These are phyloP conservation scores for Radiomyces spectabilis DNA, from an alignment of 192 early-diverging fungal species.

Conservation along the genomic window DNA sequence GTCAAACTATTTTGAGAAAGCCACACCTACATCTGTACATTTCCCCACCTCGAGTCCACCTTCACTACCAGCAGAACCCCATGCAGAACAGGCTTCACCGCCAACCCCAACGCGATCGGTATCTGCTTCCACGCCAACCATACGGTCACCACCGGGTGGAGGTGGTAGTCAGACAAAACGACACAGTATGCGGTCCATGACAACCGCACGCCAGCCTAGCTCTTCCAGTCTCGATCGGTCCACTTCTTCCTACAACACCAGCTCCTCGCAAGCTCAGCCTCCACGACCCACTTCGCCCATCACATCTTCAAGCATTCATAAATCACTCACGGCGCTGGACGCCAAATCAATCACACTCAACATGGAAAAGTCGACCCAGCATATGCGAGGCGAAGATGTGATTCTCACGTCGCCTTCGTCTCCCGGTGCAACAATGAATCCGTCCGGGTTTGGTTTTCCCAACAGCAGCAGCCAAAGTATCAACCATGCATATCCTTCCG, in stretches of 20 bases:
- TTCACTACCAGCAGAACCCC: too few relatives aligned
- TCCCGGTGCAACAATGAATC: background rate
- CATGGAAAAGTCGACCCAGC: slow-evolving; percentile 23
- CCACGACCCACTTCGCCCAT: slow-evolving; percentile 25
- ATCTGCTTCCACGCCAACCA: slow-evolving; percentile 6
- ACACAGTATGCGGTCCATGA: slow-evolving; percentile 18
- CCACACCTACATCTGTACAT: too few relatives aligned
- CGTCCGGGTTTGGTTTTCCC: slow-evolving; percentile 5
- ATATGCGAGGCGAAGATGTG: slow-evolving; percentile 4
- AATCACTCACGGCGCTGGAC: slow-evolving; percentile 41
- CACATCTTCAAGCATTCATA: slow-evolving; percentile 28
- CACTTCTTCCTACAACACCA: too few relatives aligned
- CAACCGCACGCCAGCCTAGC: background rate
- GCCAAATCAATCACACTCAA: slow-evolving; percentile 32
- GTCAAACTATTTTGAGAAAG: too few relatives aligned
- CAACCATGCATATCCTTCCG: slow-evolving; percentile 4
- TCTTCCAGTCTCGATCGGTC: too few relatives aligned
- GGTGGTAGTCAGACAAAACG: slow-evolving; percentile 27
- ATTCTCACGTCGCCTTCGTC: slow-evolving; percentile 7
- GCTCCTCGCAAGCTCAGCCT: too few relatives aligned
- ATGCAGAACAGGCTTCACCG: too few relatives aligned
- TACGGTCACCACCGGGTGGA: slow-evolving; percentile 18
- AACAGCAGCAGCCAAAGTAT: background rate
- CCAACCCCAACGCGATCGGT: too few relatives aligned
- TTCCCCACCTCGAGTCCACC: too few relatives aligned